Conservation (phyloP, 2,329 filamentous ascomycete genomes). For the Xylaria sp. region DNA sequence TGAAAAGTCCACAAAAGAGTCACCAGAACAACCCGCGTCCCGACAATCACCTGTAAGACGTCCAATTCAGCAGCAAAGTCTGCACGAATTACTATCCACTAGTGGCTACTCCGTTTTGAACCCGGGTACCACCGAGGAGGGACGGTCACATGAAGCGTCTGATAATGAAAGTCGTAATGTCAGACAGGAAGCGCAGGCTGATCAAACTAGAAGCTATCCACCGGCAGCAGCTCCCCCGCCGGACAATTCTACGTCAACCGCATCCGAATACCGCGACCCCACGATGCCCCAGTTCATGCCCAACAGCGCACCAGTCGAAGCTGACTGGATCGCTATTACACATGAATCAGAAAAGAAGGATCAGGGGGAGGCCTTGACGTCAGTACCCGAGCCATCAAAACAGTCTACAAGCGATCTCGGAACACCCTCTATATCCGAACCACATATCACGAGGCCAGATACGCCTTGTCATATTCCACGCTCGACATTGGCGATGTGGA, state of each 20-base stretch:
- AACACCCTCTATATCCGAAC: constrained; percentile 4
- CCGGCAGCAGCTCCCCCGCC: not conserved
- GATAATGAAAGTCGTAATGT: not conserved
- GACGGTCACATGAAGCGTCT: constrained; percentile 10
- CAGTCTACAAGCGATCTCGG: not conserved
- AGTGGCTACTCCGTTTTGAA: constrained; percentile 52
- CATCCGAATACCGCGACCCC: constrained; percentile 55
- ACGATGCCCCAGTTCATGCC: constrained; percentile 73
- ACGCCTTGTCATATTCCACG: constrained; percentile 40
- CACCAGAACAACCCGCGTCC: constrained; percentile 19
- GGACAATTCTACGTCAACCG: constrained; percentile 13
- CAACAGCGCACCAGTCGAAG: constrained; percentile 47
- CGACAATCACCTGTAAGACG: constrained; percentile 8
- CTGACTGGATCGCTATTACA: not conserved
- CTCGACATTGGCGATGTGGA: constrained; percentile 54
- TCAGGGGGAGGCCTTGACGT: not conserved
- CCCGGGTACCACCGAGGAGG: constrained; percentile 27
- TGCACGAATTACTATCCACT: constrained; percentile 49
- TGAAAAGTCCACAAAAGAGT: constrained; percentile 21
- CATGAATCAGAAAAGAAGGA: not conserved
- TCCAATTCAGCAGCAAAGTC: constrained; percentile 37
- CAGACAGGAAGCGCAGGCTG: not conserved
- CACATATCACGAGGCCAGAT: constrained; percentile 28
- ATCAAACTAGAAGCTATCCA: not conserved
- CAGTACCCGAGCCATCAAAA: not conserved